Evolutionary conservation across 2,329 filamentous ascomycete genomes (phyloP), one percentile per base, ranked within the genome.

Genomic region (Colletotrichum ledebouriae): DNA sequence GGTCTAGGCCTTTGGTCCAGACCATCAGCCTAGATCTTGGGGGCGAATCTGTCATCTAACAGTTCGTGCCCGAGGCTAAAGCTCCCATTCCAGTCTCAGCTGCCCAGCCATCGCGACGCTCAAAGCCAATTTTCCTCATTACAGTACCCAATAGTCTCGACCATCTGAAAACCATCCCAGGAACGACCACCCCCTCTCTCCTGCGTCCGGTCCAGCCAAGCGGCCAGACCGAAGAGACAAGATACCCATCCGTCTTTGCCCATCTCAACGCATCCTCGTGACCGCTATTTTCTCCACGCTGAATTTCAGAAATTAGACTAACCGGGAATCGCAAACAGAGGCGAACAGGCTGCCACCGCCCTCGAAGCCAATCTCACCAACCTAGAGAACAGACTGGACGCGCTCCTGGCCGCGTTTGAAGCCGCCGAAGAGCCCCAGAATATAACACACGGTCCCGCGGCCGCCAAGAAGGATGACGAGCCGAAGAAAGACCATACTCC

Each of bases 361-460:
- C 81, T 89, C 17, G 87, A 89, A 73, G 78, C 82, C 2, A 85
- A 84, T 71, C 79, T 89, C 57, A 79, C 81, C 9, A 83, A 73
- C 39, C 79, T 89, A 20, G 86, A 89, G 76, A 80, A 78, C 73
- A 87, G 83, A 74, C 81, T 89, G n/a, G 86, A 88, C 69, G 81
- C 81, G 67, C 78, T 89, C 22, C 79, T 89, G 22, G 84, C 83
- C 15, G 81, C 82, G 25, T 77, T 87, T 56, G 85, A 85, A 63
- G 73, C 71, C 15, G 20, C 44, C 29, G 63, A 63, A 10, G 58
- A 55, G 25, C 29, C 46, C 34, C 25, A 15, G n/a, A 46, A 50
- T 25, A 22, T 17, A 2, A 15, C 7, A 13, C 39, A 57, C 22
- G 29, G 17, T 11, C 13, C 25, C 25, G 37, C 37, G 33, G 42